These are phyloP conservation scores for Nannochloris sp. DNA, from an alignment of 139 green algal genomes.

Conservation along the genomic window DNA sequence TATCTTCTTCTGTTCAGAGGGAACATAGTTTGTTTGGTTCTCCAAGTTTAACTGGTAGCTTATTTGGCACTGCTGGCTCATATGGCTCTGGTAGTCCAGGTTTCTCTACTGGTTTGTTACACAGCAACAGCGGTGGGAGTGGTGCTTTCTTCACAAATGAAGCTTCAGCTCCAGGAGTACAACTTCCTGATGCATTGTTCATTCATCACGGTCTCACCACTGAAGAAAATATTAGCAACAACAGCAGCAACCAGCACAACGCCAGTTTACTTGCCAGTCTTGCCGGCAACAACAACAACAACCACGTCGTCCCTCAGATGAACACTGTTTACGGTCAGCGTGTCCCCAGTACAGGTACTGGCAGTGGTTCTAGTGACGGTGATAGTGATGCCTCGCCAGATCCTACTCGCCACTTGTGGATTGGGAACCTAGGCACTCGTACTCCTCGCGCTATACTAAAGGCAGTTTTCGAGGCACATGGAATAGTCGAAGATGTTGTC, in stretches of 20 bases:
- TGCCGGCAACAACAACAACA: no score
- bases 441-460: conserved; percentile 43
- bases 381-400: conserved; percentile 1
- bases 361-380: background rate
- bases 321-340: background rate
- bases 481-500: conserved; percentile 59
- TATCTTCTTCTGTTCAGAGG: no score
- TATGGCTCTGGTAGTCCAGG: no score
- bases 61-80: no score
- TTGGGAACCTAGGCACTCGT: conserved; percentile 59
- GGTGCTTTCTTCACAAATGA: no score
- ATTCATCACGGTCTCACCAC: background rate
- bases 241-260: background rate
- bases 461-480: conserved; percentile 55
- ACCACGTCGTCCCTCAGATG: no score
- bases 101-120: no score
- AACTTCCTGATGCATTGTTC: background rate
- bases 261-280: no score
- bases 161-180: no score
- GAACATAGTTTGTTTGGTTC: no score
- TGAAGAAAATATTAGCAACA: background rate
- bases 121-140: no score
- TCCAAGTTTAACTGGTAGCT: background rate
- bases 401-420: conserved; percentile 58
- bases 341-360: background rate